Percentiles rank a stretch among this genome's conserved stretches.
Evolutionary conservation across 805 yeast species (phyloP).

Genomic region (Starmerella vaccinii): DNA sequence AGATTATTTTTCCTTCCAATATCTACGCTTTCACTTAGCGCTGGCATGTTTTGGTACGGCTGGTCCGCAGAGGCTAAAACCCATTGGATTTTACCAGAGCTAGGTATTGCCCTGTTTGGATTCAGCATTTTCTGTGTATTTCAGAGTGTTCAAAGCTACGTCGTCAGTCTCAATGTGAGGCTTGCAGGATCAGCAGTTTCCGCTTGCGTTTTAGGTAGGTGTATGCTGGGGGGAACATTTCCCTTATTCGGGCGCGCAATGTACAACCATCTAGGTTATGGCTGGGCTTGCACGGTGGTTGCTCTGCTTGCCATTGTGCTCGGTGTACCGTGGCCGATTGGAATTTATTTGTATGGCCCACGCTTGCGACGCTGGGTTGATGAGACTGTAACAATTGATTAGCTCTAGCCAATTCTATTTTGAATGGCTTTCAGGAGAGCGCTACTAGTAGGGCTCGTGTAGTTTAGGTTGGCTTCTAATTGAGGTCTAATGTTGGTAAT

Average conservation of each 20-base stretch:
- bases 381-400: conserved; percentile 28
- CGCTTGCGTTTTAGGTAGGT: conserved; percentile 58
- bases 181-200: conserved; percentile 62
- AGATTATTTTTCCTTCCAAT: conserved; percentile 44
- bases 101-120: conserved; percentile 54
- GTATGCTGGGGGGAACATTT: conserved; percentile 57
- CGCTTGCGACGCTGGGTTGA: conserved; percentile 51
- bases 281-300: conserved; percentile 61
- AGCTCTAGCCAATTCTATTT: neutral
- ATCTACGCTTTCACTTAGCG: conserved; percentile 44
- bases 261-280: conserved; percentile 50
- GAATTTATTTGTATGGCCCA: conserved; percentile 49
- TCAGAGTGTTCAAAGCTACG: conserved; percentile 55
- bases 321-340: conserved; percentile 57
- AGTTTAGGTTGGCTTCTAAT: too few species aligned
- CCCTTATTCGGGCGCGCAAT: conserved; percentile 54
- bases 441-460: too few species aligned
- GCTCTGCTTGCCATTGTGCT: conserved; percentile 47
- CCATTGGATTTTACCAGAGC: conserved; percentile 53
- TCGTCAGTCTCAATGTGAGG: conserved; percentile 60
- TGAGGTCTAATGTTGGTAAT: too few species aligned
- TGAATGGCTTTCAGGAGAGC: neutral
- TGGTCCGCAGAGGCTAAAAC: conserved; percentile 53
- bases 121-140: conserved; percentile 53
- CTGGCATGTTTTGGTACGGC: conserved; percentile 59